phyloP scores from a whole-genome alignment of 2,329 filamentous ascomycete species.

The Penicillium psychrosexuale region DNA sequence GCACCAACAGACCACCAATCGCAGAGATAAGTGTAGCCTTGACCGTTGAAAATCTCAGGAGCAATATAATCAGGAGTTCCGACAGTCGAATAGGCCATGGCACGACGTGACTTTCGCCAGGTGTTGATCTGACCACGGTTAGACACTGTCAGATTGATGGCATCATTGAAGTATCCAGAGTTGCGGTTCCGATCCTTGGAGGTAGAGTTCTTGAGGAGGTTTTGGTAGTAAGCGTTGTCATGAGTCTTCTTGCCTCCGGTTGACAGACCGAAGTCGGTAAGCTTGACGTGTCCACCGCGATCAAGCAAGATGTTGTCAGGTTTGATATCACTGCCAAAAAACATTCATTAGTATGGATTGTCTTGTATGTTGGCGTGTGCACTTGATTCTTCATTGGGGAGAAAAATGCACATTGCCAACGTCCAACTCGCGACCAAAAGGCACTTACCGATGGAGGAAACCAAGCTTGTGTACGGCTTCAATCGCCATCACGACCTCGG shows the following conservation, averaged over 20 bases:
- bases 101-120: slow-evolving; percentile 90
- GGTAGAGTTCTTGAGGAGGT: slow-evolving; percentile 78
- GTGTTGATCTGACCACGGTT: slow-evolving; percentile 98
- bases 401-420: background rate
- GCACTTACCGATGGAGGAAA: slow-evolving; percentile 88
- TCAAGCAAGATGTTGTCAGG: slow-evolving; percentile 98
- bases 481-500: slow-evolving; percentile 95
- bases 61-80: slow-evolving; percentile 98
- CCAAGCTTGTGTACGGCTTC: slow-evolving; percentile 97
- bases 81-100: slow-evolving; percentile 97
- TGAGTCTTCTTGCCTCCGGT: slow-evolving; percentile 98
- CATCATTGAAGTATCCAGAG: slow-evolving; percentile 86
- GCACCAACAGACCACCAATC: slow-evolving; percentile 99
- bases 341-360: slow-evolving; percentile 17
- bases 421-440: background rate
- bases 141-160: slow-evolving; percentile 96
- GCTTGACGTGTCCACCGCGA: slow-evolving; percentile 91
- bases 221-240: slow-evolving; percentile 97
- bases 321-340: slow-evolving; percentile 78
- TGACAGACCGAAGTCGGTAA: slow-evolving; percentile 96
- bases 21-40: slow-evolving; percentile 93
- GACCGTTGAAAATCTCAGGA: slow-evolving; percentile 94
- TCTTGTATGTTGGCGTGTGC: background rate
- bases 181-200: slow-evolving; percentile 74
- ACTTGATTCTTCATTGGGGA: background rate